Evolutionary conservation across 768 basidiomycete genomes (phyloP).

Genomic region (Atractiella rhizophila): DNA sequence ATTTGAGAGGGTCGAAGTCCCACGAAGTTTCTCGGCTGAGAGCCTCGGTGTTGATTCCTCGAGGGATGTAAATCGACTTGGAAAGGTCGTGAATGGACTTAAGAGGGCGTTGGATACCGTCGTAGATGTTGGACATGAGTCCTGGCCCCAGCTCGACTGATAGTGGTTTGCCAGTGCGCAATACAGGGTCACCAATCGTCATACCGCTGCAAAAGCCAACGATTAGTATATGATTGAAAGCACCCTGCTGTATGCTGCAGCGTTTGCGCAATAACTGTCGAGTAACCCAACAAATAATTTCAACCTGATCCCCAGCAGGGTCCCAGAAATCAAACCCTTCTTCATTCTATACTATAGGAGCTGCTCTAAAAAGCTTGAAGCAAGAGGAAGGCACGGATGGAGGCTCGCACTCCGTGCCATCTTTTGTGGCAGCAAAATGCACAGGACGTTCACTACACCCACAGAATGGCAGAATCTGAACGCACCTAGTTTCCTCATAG

Average conservation of each 20-base stretch:
- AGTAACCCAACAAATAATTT: no score
- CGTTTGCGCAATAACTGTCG: no score
- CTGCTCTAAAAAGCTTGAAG: no score
- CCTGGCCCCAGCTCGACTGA: slow-evolving; percentile 95
- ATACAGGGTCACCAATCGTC: slow-evolving; percentile 90
- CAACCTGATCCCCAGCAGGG: no score
- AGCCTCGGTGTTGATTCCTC: slow-evolving; percentile 92
- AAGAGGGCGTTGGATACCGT: slow-evolving; percentile 23
- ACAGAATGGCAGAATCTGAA: neutral
- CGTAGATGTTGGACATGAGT: slow-evolving; percentile 19
- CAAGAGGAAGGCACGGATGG: no score
- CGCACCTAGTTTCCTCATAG: slow-evolving; percentile 63
- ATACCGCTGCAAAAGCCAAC: slow-evolving; percentile 32
- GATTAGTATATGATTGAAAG: no score
- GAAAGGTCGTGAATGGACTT: slow-evolving; percentile 84
- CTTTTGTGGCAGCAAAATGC: no score
- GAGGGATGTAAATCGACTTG: slow-evolving; percentile 97
- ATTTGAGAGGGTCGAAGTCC: slow-evolving; percentile 72
- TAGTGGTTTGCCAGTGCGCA: slow-evolving; percentile 90
- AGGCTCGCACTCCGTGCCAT: no score
- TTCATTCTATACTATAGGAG: no score
- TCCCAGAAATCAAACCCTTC: no score
- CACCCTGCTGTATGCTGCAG: no score
- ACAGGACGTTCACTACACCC: neutral
- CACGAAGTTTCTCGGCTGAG: slow-evolving; percentile 66